These are phyloP conservation scores for Golovinomyces cichoracearum DNA, from an alignment of 2,329 filamentous ascomycete species.

Conservation along the genomic window DNA sequence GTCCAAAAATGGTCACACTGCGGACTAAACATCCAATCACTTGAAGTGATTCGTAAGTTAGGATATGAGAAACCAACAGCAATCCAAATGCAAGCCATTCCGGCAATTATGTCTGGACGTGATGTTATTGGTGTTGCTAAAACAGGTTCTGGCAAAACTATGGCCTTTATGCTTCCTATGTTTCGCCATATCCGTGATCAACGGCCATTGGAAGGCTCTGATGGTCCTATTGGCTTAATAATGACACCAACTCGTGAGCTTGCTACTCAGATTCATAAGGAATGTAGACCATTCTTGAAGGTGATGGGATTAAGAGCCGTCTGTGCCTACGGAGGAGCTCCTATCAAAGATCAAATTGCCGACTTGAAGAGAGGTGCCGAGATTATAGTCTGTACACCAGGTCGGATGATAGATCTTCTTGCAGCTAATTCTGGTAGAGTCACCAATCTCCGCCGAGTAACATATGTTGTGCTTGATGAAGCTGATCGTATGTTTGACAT, in stretches of 20 bases:
- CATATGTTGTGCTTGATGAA: constrained; percentile 87
- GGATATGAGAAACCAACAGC: constrained; percentile 74
- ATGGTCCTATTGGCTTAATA: constrained; percentile 69
- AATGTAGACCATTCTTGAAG: constrained; percentile 85
- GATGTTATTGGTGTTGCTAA: constrained; percentile 94
- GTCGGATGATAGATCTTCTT: constrained; percentile 82
- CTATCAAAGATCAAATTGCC: constrained; percentile 92
- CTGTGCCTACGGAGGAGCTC: constrained; percentile 80
- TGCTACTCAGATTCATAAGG: constrained; percentile 75
- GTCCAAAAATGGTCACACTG: constrained; percentile 95
- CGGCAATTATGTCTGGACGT: constrained; percentile 80
- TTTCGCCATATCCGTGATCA: constrained; percentile 96
- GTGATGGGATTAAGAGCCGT: constrained; percentile 63
- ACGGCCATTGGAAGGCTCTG: constrained; percentile 49
- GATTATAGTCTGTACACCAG: constrained; percentile 83
- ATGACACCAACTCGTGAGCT: constrained; percentile 89
- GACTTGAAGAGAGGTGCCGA: constrained; percentile 87
- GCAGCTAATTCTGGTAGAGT: constrained; percentile 85
- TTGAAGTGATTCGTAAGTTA: constrained; percentile 59
- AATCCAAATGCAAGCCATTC: constrained; percentile 86
- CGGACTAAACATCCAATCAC: constrained; percentile 59
- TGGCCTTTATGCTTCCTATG: constrained; percentile 88
- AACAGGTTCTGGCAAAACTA: constrained; percentile 90
- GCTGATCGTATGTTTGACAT: constrained; percentile 99
- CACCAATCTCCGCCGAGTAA: constrained; percentile 67